Evolutionary conservation across 1,284 basidiomycete species (phyloP), one percentile per base, ranked within the genome.

Genomic region (Puccinia novopanici): DNA sequence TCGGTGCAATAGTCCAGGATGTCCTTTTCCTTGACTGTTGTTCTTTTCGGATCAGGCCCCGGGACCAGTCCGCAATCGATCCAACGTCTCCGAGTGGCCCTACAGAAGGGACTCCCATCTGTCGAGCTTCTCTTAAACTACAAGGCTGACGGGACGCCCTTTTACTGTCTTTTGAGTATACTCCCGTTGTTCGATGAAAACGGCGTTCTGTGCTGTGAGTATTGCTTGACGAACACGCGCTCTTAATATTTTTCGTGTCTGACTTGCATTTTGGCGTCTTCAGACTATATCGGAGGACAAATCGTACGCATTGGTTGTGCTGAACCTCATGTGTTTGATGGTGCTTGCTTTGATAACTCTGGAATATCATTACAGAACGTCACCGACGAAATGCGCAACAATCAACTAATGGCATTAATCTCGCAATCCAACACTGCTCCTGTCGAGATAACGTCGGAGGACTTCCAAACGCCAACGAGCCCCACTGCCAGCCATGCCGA

Each of bases 51-150:
- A 57, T 27, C 24, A 80, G 78, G 78, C 8, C 78, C 78, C 34
- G 70, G 54, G 50, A 80, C 78, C 15, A 73, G 57, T 59, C 70
- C 68, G 37, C 52, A 80, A 34, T 61, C 78, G 19, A 59, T 80
- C 40, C 55, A 63, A 54, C 70, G 78, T 30, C 54, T 80, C 17
- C 37, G 70, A 65, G 6, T 24, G 9, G 42, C 55, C 22, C 24
- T 80, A 22, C 45, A 27, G 37, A 42, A 71, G 37, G 59, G 70
- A 55, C 48, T 59, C 34, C 57, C 78, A 50, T 74, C 45, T 50
- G 78, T 74, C 2, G 78, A 85, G 77, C 81, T 85, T 40, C 72
- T 85, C 12, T 77, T 85, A 27, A 85, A 85, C 75, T 85, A 85
- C 57, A 67, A 75, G 4, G 70, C 45, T n/a, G 82, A 77, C 55